A percentile compares a stretch with the other conserved stretches of the same genome.
Conservation (phyloP, 805 yeast genomes). For the Scheffersomyces lignosus region DNA sequence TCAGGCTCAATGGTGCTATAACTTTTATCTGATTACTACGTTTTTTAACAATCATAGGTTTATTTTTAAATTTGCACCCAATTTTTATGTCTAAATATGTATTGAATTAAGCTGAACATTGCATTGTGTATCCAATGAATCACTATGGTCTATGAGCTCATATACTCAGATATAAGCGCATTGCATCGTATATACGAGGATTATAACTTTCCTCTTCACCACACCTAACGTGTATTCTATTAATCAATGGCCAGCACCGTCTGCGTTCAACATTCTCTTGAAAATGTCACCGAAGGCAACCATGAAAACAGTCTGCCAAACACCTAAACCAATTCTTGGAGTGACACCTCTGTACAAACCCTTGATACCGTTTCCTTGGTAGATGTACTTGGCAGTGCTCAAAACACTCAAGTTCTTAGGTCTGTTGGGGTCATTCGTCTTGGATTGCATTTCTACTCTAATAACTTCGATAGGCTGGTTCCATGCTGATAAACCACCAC, state of each 20-base stretch:
- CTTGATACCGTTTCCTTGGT: slow-evolving; percentile 75
- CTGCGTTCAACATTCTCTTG: slow-evolving; percentile 42
- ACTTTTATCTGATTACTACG: too few species aligned
- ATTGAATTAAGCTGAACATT: too few species aligned
- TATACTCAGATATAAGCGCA: too few species aligned
- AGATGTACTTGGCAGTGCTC: slow-evolving; percentile 79
- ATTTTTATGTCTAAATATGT: too few species aligned
- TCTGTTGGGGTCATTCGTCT: slow-evolving; percentile 90
- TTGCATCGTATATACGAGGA: too few species aligned
- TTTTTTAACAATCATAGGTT: too few species aligned
- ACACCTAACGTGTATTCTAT: too few species aligned
- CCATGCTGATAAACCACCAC: slow-evolving; percentile 99
- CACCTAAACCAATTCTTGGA: slow-evolving; percentile 93
- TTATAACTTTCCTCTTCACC: too few species aligned
- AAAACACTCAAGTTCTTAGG: slow-evolving; percentile 85
- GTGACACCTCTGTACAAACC: slow-evolving; percentile 96
- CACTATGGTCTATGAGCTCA: too few species aligned
- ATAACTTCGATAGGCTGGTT: slow-evolving; percentile 98
- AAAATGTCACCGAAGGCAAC: slow-evolving; percentile 93
- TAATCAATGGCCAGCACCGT: slow-evolving; percentile 39
- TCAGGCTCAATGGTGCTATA: too few species aligned
- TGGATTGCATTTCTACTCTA: slow-evolving; percentile 97
- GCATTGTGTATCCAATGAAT: too few species aligned
- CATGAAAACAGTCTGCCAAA: slow-evolving; percentile 99
- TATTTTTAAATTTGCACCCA: too few species aligned